phyloP scores from a whole-genome alignment of 345 rosid genomes.

The Salix exigua region DNA sequence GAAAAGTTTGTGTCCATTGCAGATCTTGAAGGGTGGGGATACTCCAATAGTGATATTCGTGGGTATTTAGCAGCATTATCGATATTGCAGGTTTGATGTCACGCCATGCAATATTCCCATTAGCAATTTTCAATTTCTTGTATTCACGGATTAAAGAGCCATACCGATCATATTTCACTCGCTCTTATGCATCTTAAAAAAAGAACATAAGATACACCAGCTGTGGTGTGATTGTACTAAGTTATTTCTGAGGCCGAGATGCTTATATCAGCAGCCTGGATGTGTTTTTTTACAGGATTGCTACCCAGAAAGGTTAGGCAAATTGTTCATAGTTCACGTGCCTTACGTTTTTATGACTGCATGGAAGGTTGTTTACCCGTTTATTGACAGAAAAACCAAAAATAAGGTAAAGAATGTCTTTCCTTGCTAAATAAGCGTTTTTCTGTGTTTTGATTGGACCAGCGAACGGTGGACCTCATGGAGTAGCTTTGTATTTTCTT shows the following conservation, averaged over 20 bases:
- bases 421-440: neutral
- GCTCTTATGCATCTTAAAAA: neutral
- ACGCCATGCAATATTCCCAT: neutral
- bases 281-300: constrained; percentile 51
- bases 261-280: constrained; percentile 1
- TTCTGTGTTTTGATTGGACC: neutral
- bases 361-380: constrained; percentile 79
- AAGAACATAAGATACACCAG: neutral
- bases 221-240: neutral
- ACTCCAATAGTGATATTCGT: constrained; percentile 63
- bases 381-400: constrained; percentile 77
- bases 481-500: neutral
- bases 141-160: neutral
- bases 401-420: constrained; percentile 51
- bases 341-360: constrained; percentile 87
- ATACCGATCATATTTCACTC: neutral
- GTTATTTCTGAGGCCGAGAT: neutral
- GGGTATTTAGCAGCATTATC: constrained; percentile 68
- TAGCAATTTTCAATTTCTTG: neutral
- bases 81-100: constrained; percentile 63
- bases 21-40: constrained; percentile 93
- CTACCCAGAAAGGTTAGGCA: constrained; percentile 86
- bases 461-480: neutral
- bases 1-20: constrained; percentile 64
- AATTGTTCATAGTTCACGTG: constrained; percentile 56